Evolutionary conservation across 129 eudicot species (phyloP).

Genomic region (Escallonia rubra): DNA sequence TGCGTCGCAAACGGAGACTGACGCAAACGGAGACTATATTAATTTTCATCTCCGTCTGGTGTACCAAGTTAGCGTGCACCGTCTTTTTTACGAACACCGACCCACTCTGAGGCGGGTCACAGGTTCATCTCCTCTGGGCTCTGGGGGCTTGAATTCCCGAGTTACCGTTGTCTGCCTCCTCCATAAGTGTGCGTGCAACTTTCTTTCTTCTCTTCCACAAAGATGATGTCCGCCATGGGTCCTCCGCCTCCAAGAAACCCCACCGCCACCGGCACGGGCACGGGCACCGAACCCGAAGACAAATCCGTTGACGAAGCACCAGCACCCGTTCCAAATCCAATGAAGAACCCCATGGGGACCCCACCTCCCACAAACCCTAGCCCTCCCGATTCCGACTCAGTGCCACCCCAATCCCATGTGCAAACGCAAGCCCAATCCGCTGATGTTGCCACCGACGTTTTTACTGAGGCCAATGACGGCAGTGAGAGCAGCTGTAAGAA

Average conservation of each 20-base stretch:
- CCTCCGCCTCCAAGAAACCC: conserved; percentile 72
- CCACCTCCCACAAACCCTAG: conserved; percentile 43
- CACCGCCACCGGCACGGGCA: conserved; percentile 21
- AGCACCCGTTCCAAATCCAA: neutral
- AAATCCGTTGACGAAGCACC: neutral
- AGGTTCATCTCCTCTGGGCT: too few species aligned
- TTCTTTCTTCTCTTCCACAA: neutral
- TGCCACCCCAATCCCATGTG: conserved; percentile 9
- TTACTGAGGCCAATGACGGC: neutral
- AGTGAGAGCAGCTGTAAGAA: conserved; percentile 5
- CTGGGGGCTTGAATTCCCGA: too few species aligned
- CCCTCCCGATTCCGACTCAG: neutral
- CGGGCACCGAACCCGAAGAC: conserved; percentile 9
- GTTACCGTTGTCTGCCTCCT: too few species aligned
- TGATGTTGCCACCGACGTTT: neutral
- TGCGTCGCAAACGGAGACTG: too few species aligned
- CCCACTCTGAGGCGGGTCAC: too few species aligned
- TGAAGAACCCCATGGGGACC: conserved; percentile 37
- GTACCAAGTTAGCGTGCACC: too few species aligned
- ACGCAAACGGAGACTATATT: too few species aligned
- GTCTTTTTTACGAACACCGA: too few species aligned
- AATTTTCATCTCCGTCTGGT: too few species aligned
- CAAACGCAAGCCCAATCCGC: neutral
- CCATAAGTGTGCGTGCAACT: too few species aligned
- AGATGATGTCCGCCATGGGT: conserved; percentile 65